Percentiles rank a stretch among this genome's conserved stretches.
These are phyloP conservation scores for Raffaelea deltoideospora DNA, from an alignment of 2,329 filamentous ascomycete genomes.

Conservation along the genomic window DNA sequence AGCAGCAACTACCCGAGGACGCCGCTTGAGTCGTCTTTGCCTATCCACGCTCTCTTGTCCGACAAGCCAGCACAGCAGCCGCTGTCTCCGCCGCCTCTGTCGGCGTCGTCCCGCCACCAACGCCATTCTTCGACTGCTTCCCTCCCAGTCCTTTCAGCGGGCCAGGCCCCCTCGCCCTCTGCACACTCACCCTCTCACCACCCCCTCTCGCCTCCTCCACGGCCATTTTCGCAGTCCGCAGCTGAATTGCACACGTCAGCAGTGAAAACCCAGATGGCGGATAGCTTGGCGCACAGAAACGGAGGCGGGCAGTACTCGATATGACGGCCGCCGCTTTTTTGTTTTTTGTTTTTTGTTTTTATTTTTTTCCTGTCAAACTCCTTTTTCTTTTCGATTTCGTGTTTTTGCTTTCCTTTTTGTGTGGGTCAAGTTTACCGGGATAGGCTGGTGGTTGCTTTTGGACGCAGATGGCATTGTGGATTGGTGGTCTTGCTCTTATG, in stretches of 20 bases:
- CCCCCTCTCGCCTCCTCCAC: neutral
- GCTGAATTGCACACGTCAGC: neutral
- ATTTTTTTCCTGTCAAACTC: too few species aligned
- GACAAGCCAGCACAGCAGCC: constrained; percentile 4
- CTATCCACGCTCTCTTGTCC: constrained; percentile 36
- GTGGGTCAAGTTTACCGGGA: too few species aligned
- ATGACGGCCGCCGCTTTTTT: too few species aligned
- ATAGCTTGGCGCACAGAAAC: constrained; percentile 3
- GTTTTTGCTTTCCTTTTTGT: too few species aligned
- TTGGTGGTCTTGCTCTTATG: too few species aligned
- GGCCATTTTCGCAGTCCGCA: neutral
- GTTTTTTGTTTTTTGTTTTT: too few species aligned
- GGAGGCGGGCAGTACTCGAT: constrained; percentile 7
- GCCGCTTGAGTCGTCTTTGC: constrained; percentile 33
- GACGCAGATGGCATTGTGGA: too few species aligned
- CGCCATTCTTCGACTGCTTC: too few species aligned
- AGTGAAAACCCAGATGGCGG: too few species aligned
- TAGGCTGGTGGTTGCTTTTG: too few species aligned
- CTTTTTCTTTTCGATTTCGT: too few species aligned
- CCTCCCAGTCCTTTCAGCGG: neutral
- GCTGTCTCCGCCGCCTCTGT: neutral
- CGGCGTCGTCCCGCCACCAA: neutral
- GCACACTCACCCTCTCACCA: neutral
- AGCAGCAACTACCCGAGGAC: constrained; percentile 22
- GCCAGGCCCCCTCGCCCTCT: neutral